phyloP scores from a whole-genome alignment of 2,329 filamentous ascomycete species.

The Sporothrix schenckii region DNA sequence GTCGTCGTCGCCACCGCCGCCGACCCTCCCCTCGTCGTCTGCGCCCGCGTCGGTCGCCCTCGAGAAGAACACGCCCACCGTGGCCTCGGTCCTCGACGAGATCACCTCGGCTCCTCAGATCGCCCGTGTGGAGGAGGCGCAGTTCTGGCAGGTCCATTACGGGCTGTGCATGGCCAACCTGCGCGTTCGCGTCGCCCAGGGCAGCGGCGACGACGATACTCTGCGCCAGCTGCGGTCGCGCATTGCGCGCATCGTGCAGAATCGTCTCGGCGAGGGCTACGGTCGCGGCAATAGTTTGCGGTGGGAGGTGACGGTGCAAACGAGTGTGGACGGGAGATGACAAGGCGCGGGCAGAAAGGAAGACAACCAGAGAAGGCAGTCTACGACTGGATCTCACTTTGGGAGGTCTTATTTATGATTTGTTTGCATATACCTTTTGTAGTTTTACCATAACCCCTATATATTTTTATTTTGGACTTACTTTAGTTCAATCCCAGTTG shows the following conservation, averaged over 20 bases:
- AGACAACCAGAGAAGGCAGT: not conserved
- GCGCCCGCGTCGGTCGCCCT: conserved; percentile 7
- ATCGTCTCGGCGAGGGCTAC: conserved; percentile 84
- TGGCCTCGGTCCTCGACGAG: conserved; percentile 77
- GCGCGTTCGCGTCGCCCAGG: conserved; percentile 70
- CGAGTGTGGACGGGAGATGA: conserved; percentile 50
- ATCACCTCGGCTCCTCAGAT: conserved; percentile 81
- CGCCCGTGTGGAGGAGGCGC: conserved; percentile 79
- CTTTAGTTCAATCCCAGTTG: not conserved
- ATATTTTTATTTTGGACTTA: not conserved
- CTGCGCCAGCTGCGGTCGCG: conserved; percentile 74
- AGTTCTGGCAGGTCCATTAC: conserved; percentile 99
- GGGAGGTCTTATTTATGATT: not conserved
- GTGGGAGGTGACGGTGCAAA: conserved; percentile 93
- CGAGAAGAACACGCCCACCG: conserved; percentile 38
- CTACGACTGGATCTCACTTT: not conserved
- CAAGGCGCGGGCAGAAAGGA: not conserved
- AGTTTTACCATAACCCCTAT: not conserved
- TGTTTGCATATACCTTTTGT: conserved; percentile 7
- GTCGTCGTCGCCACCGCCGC: conserved; percentile 6
- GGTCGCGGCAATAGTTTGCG: conserved; percentile 74
- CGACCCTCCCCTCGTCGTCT: conserved; percentile 34
- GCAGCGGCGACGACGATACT: conserved; percentile 71
- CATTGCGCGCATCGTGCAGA: conserved; percentile 77
- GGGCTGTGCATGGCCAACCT: conserved; percentile 94